Conservation (phyloP, 1,139 yeast species). For the Yamadazyma diddensiae region DNA sequence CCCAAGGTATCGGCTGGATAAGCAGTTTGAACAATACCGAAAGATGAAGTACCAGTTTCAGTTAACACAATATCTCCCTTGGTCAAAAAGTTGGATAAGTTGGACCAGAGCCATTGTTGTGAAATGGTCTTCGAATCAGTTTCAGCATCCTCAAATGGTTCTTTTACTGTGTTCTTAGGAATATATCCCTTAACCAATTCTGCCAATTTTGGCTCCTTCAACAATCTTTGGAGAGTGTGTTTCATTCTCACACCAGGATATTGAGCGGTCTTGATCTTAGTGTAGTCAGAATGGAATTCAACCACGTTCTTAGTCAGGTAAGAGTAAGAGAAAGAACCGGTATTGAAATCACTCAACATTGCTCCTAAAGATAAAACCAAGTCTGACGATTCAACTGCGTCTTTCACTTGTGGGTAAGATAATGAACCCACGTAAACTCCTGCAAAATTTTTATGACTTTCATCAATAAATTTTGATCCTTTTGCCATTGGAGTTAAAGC, state of each 20-base stretch:
- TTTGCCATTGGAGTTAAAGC: slow-evolving; percentile 36
- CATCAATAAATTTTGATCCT: slow-evolving; percentile 27
- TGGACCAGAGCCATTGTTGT: slow-evolving; percentile 38
- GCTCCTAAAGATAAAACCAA: slow-evolving; percentile 35
- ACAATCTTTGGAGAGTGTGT: slow-evolving; percentile 22
- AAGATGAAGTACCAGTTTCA: slow-evolving; percentile 43
- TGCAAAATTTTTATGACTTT: slow-evolving; percentile 24
- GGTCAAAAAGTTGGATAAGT: slow-evolving; percentile 29
- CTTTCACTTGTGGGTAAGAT: slow-evolving; percentile 30
- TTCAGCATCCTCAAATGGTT: slow-evolving; percentile 13
- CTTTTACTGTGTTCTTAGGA: slow-evolving; percentile 17
- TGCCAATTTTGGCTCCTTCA: slow-evolving; percentile 15
- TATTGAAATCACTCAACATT: slow-evolving; percentile 37
- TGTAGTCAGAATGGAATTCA: slow-evolving; percentile 40
- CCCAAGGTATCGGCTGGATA: slow-evolving; percentile 36
- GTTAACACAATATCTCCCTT: slow-evolving; percentile 37
- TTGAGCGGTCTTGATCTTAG: slow-evolving; percentile 32
- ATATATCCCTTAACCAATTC: slow-evolving; percentile 15
- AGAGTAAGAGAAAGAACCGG: slow-evolving; percentile 40
- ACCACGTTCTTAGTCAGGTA: slow-evolving; percentile 34
- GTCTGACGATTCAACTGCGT: slow-evolving; percentile 29
- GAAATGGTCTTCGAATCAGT: slow-evolving; percentile 17
- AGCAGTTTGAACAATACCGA: slow-evolving; percentile 37
- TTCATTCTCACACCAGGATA: slow-evolving; percentile 39
- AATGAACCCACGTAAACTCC: slow-evolving; percentile 34